Percentiles rank a stretch among this genome's conserved stretches.
Conservation (phyloP, 2,329 filamentous ascomycete genomes). For the Fusarium pininemorale region DNA sequence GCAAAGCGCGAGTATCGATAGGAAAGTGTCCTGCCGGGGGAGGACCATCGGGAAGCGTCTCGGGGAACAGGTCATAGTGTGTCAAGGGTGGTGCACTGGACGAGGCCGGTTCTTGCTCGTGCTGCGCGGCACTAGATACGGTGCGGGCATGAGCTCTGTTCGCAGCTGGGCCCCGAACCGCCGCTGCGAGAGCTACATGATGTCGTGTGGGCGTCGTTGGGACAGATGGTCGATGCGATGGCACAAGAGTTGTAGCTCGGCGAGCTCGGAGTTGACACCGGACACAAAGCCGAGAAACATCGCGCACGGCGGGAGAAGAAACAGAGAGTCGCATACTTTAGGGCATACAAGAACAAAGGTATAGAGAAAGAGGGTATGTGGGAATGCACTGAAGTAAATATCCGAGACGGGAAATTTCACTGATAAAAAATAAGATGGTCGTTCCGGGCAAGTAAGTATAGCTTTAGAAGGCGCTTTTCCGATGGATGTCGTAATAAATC, state of each 20-base stretch:
- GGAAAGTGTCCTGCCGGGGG: conserved; percentile 81
- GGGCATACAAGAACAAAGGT: not conserved
- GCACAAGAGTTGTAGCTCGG: conserved; percentile 36
- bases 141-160: conserved; percentile 11
- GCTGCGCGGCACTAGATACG: conserved; percentile 23
- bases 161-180: not conserved
- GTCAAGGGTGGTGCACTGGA: conserved; percentile 52
- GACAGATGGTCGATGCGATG: conserved; percentile 24
- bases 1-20: conserved; percentile 75
- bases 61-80: conserved; percentile 90
- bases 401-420: not conserved
- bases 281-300: conserved; percentile 47
- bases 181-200: conserved; percentile 1
- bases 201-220: conserved; percentile 1
- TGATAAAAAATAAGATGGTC: not conserved
- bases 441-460: not conserved
- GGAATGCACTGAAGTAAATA: not conserved
- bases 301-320: conserved; percentile 38
- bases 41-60: conserved; percentile 78
- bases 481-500: conserved; percentile 32
- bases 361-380: not conserved
- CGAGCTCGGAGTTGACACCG: conserved; percentile 46
- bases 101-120: conserved; percentile 4
- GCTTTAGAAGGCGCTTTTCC: not conserved
- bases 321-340: conserved; percentile 41